These are phyloP conservation scores for Meredithiella fracta DNA, from an alignment of 2,329 filamentous ascomycete genomes.

Conservation along the genomic window DNA sequence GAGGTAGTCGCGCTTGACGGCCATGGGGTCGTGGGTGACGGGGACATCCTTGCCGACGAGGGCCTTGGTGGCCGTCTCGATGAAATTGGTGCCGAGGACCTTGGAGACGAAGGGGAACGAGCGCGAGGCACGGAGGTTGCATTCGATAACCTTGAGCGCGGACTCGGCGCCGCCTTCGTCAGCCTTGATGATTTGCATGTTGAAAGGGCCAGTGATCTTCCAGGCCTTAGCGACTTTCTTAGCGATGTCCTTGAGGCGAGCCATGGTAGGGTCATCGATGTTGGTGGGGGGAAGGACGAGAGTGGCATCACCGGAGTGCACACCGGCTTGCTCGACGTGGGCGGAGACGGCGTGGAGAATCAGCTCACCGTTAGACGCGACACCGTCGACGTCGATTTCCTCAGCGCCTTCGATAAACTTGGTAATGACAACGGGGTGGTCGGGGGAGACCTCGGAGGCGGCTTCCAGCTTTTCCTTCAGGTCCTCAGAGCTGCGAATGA, in stretches of 20 bases:
- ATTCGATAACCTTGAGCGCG: constrained; percentile 88
- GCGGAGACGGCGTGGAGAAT: constrained; percentile 85
- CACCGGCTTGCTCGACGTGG: constrained; percentile 92
- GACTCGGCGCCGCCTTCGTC: constrained; percentile 53
- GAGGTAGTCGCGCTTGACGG: constrained; percentile 72
- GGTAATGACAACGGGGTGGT: constrained; percentile 94
- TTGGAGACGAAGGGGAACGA: constrained; percentile 98
- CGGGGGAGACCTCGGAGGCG: constrained; percentile 77
- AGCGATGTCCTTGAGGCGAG: constrained; percentile 85
- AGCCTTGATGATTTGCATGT: constrained; percentile 99
- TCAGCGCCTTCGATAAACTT: constrained; percentile 95
- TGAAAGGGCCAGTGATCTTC: constrained; percentile 96
- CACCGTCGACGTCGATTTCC: constrained; percentile 93
- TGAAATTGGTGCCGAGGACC: constrained; percentile 91
- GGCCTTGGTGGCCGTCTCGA: constrained; percentile 85
- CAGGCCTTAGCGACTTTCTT: constrained; percentile 92
- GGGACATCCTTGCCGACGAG: constrained; percentile 75
- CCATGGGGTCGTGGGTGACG: constrained; percentile 75
- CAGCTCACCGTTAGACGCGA: constrained; percentile 71
- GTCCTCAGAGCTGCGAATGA: constrained; percentile 75
- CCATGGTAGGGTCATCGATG: constrained; percentile 62
- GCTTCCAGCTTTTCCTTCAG: constrained; percentile 90
- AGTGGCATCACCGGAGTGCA: constrained; percentile 94
- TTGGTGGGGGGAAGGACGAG: constrained; percentile 75
- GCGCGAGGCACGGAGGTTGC: constrained; percentile 89